A percentile compares a stretch with the other conserved stretches of the same genome.
Conservation (phyloP, 1,284 basidiomycete genomes). For the Microstroma glucosiphilum region DNA sequence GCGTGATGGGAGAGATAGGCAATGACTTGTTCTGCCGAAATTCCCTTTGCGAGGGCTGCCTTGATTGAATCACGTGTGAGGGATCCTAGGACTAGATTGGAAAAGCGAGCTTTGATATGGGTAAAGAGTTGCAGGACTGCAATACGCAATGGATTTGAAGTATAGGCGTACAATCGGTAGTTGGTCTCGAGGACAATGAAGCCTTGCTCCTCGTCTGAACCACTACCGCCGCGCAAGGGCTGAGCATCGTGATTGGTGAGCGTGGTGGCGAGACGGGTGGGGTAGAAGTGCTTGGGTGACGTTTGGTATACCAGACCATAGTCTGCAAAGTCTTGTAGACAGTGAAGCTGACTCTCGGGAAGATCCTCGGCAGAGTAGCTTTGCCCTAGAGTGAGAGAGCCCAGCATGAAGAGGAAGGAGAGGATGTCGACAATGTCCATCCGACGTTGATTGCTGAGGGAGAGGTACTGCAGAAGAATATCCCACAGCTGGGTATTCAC, state of each 20-base stretch:
- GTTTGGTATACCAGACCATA: slow-evolving; percentile 79
- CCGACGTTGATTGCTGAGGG: slow-evolving; percentile 16
- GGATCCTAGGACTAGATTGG: slow-evolving; percentile 88
- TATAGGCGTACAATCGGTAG: slow-evolving; percentile 96
- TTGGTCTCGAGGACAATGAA: slow-evolving; percentile 98
- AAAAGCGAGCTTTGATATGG: slow-evolving; percentile 83
- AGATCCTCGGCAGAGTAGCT: slow-evolving; percentile 75
- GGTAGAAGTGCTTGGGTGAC: slow-evolving; percentile 62
- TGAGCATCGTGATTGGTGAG: slow-evolving; percentile 65
- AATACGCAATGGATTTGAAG: slow-evolving; percentile 90
- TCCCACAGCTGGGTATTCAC: slow-evolving; percentile 99
- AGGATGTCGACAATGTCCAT: slow-evolving; percentile 89
- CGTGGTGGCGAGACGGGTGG: slow-evolving; percentile 91
- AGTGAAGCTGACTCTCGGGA: slow-evolving; percentile 71
- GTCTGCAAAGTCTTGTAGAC: slow-evolving; percentile 84
- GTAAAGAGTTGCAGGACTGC: slow-evolving; percentile 93
- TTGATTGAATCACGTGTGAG: slow-evolving; percentile 93
- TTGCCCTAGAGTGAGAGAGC: slow-evolving; percentile 40
- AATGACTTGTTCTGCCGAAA: slow-evolving; percentile 92
- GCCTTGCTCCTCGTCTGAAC: slow-evolving; percentile 55
- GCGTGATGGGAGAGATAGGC: slow-evolving; percentile 89
- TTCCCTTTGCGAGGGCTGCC: slow-evolving; percentile 85
- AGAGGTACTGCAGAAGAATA: slow-evolving; percentile 74
- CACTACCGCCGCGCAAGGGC: slow-evolving; percentile 20
- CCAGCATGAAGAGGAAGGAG: slow-evolving; percentile 70